These are phyloP conservation scores for Graphium sp. DNA, from an alignment of 2,329 filamentous ascomycete species.

Conservation along the genomic window DNA sequence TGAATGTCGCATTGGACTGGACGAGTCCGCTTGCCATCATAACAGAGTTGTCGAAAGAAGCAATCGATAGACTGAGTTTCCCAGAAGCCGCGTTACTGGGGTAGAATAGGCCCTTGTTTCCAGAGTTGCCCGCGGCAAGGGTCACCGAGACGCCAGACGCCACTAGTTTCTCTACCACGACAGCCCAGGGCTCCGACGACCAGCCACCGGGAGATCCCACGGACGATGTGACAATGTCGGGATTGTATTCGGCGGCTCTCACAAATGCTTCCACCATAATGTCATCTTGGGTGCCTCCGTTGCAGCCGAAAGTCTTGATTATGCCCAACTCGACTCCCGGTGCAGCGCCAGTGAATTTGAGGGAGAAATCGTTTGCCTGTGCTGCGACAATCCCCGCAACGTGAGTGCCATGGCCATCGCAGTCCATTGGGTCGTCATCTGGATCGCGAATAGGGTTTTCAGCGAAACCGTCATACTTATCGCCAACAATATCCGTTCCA, in stretches of 20 bases:
- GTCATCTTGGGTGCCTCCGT: slow-evolving; percentile 31
- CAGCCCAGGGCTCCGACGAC: slow-evolving; percentile 32
- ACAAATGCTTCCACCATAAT: slow-evolving; percentile 42
- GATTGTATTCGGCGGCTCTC: slow-evolving; percentile 40
- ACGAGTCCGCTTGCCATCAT: slow-evolving; percentile 24
- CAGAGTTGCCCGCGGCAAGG: slow-evolving; percentile 34
- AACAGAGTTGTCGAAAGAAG: slow-evolving; percentile 28
- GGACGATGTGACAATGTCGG: slow-evolving; percentile 37
- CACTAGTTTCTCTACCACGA: slow-evolving; percentile 32
- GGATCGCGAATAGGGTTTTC: slow-evolving; percentile 23
- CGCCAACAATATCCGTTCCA: slow-evolving; percentile 41
- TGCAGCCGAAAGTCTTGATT: slow-evolving; percentile 41
- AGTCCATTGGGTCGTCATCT: slow-evolving; percentile 35
- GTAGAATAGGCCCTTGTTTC: slow-evolving; percentile 25
- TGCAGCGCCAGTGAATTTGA: slow-evolving; percentile 31
- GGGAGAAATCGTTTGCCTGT: slow-evolving; percentile 31
- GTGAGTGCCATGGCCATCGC: slow-evolving; percentile 42
- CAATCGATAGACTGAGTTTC: slow-evolving; percentile 27
- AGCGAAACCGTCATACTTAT: slow-evolving; percentile 23
- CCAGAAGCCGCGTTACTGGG: slow-evolving; percentile 29
- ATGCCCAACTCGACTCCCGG: slow-evolving; percentile 36
- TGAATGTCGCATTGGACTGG: slow-evolving; percentile 22
- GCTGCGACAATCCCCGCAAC: slow-evolving; percentile 47
- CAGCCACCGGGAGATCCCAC: slow-evolving; percentile 34
- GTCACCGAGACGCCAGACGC: slow-evolving; percentile 33